These are phyloP conservation scores for Leishmania gerbilli DNA, from an alignment of 208 protist genomes.

Conservation along the genomic window DNA sequence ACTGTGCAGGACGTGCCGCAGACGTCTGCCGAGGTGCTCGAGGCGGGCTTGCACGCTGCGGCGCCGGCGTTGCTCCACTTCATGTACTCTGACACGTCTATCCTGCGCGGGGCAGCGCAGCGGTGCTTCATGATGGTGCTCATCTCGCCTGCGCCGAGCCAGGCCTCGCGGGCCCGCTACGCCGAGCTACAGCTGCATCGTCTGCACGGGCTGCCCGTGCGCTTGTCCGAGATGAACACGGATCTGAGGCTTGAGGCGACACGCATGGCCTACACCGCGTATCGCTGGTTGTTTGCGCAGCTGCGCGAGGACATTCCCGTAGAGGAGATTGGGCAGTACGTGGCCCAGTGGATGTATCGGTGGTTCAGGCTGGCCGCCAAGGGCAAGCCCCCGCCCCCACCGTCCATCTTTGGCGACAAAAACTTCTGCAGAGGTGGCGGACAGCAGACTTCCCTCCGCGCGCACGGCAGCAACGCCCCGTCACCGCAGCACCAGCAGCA, in stretches of 20 bases:
- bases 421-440: not conserved
- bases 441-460: not conserved
- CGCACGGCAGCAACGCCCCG: slow-evolving; percentile 2
- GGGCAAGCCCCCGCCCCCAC: slow-evolving; percentile 20
- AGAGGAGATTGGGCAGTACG: slow-evolving; percentile 65
- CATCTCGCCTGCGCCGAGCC: slow-evolving; percentile 33
- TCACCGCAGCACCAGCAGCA: slow-evolving; percentile 9
- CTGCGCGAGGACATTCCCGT: slow-evolving; percentile 47
- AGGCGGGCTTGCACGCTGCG: slow-evolving; percentile 26
- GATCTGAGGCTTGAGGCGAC: slow-evolving; percentile 59
- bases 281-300: slow-evolving; percentile 59
- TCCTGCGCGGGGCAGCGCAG: slow-evolving; percentile 64
- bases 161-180: slow-evolving; percentile 38
- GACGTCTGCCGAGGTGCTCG: slow-evolving; percentile 34
- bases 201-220: slow-evolving; percentile 33
- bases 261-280: slow-evolving; percentile 44
- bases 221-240: slow-evolving; percentile 56
- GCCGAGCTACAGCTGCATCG: slow-evolving; percentile 41
- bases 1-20: slow-evolving; percentile 29
- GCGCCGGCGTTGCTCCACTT: slow-evolving; percentile 41
- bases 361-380: slow-evolving; percentile 37
- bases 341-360: slow-evolving; percentile 46
- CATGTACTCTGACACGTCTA: slow-evolving; percentile 40
- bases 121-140: slow-evolving; percentile 68
- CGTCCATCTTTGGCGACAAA: slow-evolving; percentile 18